A percentile compares a stretch with the other conserved stretches of the same genome.
Conservation (phyloP, 2,329 filamentous ascomycete genomes). For the Fusarium begoniae region DNA sequence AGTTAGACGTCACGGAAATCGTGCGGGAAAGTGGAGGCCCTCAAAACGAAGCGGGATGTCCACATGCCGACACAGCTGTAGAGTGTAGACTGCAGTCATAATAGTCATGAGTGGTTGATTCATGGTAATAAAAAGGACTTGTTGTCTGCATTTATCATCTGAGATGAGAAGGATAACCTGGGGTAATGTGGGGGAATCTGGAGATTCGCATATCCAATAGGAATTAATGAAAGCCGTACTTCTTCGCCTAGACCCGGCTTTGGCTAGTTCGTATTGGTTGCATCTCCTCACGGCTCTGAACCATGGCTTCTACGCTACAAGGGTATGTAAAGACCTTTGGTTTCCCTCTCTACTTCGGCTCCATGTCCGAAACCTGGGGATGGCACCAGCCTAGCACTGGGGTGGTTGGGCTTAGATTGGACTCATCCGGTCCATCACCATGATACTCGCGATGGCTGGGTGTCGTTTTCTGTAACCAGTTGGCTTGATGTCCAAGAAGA, state of each 20-base stretch:
- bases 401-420: background rate
- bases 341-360: background rate
- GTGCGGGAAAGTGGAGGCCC: background rate
- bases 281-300: background rate
- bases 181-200: background rate
- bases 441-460: background rate
- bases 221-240: accelerated
- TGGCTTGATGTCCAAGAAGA: background rate
- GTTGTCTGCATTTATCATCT: background rate
- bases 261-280: background rate
- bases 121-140: background rate
- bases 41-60: background rate
- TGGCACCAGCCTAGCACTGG: background rate
- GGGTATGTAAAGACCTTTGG: too few species aligned
- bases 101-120: background rate
- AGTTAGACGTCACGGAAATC: background rate
- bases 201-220: background rate
- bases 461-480: accelerated
- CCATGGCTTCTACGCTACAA: background rate
- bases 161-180: background rate
- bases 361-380: background rate
- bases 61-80: background rate
- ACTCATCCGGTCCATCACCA: background rate
- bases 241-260: background rate
- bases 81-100: background rate